A percentile compares a stretch with the other conserved stretches of the same genome.
Evolutionary conservation across 257 asterid species (phyloP).

Genomic region (Prunella vulgaris): DNA sequence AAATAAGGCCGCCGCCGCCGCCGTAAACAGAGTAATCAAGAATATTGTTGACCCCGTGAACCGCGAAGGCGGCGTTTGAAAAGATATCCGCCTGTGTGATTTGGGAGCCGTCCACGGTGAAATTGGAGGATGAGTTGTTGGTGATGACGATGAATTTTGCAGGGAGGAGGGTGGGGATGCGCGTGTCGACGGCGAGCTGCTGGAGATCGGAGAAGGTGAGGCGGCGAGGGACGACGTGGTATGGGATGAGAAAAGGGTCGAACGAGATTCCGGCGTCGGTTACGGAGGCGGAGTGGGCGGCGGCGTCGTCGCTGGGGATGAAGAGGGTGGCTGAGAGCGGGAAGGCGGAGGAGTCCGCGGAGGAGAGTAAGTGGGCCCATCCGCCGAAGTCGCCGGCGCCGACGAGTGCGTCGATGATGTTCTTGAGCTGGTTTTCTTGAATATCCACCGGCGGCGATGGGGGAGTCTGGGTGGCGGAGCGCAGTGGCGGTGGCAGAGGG

Average conservation of each 20-base stretch:
- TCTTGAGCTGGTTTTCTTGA: slow-evolving; percentile 35
- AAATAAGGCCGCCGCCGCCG: background rate
- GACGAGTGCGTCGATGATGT: slow-evolving; percentile 50
- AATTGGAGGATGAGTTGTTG: slow-evolving; percentile 37
- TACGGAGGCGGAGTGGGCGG: slow-evolving; percentile 33
- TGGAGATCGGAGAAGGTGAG: slow-evolving; percentile 54
- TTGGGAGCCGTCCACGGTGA: slow-evolving; percentile 46
- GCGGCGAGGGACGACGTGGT: slow-evolving; percentile 69
- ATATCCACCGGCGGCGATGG: slow-evolving; percentile 7
- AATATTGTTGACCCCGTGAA: slow-evolving; percentile 50
- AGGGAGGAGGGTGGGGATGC: slow-evolving; percentile 62
- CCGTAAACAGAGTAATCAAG: slow-evolving; percentile 48
- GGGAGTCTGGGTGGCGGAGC: background rate
- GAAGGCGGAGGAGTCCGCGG: slow-evolving; percentile 39
- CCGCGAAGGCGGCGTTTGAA: slow-evolving; percentile 34
- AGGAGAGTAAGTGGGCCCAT: slow-evolving; percentile 51
- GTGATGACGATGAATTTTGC: slow-evolving; percentile 49
- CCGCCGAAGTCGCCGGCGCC: slow-evolving; percentile 57
- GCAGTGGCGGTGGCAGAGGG: background rate
- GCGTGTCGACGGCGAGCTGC: slow-evolving; percentile 19
- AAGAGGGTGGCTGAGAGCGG: slow-evolving; percentile 65
- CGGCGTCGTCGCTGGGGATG: slow-evolving; percentile 54
- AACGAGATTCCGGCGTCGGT: slow-evolving; percentile 11
- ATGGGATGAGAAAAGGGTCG: slow-evolving; percentile 49
- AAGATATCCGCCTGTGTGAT: slow-evolving; percentile 45